These are phyloP conservation scores for Eucalyptus pauciflora DNA, from an alignment of 345 rosid genomes.

Conservation along the genomic window DNA sequence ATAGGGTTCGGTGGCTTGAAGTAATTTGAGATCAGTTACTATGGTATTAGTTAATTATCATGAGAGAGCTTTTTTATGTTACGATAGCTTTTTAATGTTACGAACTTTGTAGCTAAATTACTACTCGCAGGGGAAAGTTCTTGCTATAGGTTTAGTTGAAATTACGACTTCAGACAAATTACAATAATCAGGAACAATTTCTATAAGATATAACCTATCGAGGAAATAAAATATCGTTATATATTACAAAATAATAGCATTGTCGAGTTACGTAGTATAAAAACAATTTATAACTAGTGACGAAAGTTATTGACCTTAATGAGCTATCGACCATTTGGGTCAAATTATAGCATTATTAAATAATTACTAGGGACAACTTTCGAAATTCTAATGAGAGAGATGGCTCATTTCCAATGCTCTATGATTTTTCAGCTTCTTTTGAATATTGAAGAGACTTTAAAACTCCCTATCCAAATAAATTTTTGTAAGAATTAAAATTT, in stretches of 20 bases:
- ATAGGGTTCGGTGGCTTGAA: not conserved
- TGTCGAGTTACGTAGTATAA: not conserved
- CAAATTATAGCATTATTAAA: not conserved
- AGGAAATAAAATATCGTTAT: not conserved
- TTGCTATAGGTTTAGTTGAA: not conserved
- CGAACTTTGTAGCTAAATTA: not conserved
- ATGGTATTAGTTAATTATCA: not conserved
- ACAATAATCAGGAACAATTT: not conserved
- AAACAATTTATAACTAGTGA: not conserved
- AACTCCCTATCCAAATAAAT: not conserved
- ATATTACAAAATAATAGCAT: not conserved
- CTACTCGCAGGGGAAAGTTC: not conserved
- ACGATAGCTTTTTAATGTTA: not conserved
- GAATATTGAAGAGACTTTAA: not conserved
- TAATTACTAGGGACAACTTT: not conserved
- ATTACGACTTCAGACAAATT: not conserved
- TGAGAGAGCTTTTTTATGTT: not conserved
- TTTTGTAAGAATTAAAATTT: not conserved
- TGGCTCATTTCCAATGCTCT: not conserved
- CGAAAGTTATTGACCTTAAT: not conserved
- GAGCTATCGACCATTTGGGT: not conserved
- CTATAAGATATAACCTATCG: not conserved
- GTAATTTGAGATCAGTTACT: not conserved
- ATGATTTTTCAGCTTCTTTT: not conserved
- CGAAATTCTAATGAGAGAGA: not conserved